Conservation (phyloP, 2,329 filamentous ascomycete species). For the Geosmithia putterillii region DNA sequence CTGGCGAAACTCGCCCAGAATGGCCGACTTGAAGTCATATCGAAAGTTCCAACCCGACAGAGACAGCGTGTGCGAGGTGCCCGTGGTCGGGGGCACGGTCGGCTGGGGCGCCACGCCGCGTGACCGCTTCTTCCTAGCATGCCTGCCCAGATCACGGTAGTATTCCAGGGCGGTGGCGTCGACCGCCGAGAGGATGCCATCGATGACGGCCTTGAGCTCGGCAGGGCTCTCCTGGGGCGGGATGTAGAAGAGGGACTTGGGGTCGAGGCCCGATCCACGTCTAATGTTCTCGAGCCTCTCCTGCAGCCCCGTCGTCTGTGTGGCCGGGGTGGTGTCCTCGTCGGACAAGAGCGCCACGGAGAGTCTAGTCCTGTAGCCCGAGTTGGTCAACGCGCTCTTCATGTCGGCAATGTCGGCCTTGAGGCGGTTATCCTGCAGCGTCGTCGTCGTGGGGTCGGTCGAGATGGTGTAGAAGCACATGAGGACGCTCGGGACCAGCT, state of each 20-base stretch:
- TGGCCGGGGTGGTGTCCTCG: conserved; percentile 11
- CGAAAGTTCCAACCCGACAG: conserved; percentile 82
- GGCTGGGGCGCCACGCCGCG: conserved; percentile 68
- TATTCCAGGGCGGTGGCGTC: conserved; percentile 74
- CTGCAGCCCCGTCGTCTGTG: conserved; percentile 51
- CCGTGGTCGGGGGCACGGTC: conserved; percentile 68
- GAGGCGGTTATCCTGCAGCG: conserved; percentile 73
- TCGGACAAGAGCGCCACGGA: conserved; percentile 47
- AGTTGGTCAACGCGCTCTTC: conserved; percentile 52
- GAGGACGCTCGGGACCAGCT: conserved; percentile 67
- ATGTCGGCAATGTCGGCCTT: conserved; percentile 77
- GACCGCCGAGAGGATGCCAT: conserved; percentile 58
- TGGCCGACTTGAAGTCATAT: conserved; percentile 86
- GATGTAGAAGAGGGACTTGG: conserved; percentile 76
- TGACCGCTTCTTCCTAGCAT: conserved; percentile 77
- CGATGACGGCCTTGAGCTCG: conserved; percentile 63
- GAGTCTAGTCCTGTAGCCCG: conserved; percentile 67
- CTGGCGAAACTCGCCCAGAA: conserved; percentile 86
- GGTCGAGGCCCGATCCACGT: conserved; percentile 65
- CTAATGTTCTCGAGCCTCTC: conserved; percentile 71
- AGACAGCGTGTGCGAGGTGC: conserved; percentile 77
- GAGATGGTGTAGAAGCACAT: conserved; percentile 71
- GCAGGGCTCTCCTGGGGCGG: conserved; percentile 58
- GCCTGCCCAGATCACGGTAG: conserved; percentile 88
- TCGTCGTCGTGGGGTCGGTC: conserved; percentile 60